Percentiles rank a stretch among this genome's conserved stretches.
phyloP scores from a whole-genome alignment of 805 yeast species.

The Kazachstania taianensis region DNA sequence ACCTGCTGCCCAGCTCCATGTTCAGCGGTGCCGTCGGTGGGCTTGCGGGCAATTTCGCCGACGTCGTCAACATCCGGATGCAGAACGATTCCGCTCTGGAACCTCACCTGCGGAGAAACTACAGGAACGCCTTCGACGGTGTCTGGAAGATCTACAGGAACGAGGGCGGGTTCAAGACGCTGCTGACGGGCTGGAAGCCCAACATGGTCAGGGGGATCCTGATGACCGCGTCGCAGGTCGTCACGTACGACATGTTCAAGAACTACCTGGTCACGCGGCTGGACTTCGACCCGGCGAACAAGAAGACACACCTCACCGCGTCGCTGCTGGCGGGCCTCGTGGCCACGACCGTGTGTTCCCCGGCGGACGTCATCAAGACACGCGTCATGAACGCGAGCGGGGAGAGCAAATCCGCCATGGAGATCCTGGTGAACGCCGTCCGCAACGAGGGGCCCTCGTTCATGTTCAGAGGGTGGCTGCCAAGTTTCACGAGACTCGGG shows the following conservation, averaged over 20 bases:
- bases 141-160: conserved; percentile 44
- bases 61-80: conserved; percentile 82
- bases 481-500: conserved; percentile 76
- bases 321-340: conserved; percentile 75
- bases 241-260: conserved; percentile 73
- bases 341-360: conserved; percentile 87
- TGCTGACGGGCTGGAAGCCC: conserved; percentile 69
- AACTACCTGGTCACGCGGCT: conserved; percentile 41
- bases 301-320: conserved; percentile 67
- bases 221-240: conserved; percentile 89
- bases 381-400: conserved; percentile 62
- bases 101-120: conserved; percentile 53
- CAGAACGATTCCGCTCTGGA: conserved; percentile 76
- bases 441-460: conserved; percentile 64
- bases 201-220: conserved; percentile 71
- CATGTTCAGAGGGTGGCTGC: conserved; percentile 87
- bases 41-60: conserved; percentile 79
- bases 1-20: conserved; percentile 71
- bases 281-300: conserved; percentile 46
- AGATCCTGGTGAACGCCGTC: conserved; percentile 45
- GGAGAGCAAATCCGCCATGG: conserved; percentile 37
- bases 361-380: conserved; percentile 86
- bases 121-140: conserved; percentile 73
- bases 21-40: conserved; percentile 81
- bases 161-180: conserved; percentile 51